These are phyloP conservation scores for Aphanomyces astaci DNA, from an alignment of 352 stramenopile species.

Conservation along the genomic window DNA sequence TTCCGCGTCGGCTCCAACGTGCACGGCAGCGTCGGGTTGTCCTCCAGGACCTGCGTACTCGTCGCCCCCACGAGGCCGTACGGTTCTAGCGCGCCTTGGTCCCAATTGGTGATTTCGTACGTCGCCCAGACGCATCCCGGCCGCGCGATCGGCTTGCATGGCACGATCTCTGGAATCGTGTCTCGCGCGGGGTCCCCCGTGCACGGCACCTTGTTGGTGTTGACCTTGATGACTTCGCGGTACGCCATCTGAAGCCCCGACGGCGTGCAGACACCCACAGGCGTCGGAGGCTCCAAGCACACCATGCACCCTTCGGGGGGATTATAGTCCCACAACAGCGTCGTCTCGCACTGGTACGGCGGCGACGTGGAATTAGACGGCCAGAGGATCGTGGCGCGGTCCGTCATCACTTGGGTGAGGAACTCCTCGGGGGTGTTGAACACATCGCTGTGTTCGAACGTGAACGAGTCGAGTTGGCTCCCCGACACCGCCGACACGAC, in stretches of 20 bases:
- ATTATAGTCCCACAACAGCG: constrained; percentile 1
- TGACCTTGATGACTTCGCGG: background rate
- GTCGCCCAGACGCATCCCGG: background rate
- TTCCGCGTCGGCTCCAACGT: background rate
- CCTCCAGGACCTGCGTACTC: background rate
- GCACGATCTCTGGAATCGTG: background rate
- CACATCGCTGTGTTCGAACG: background rate
- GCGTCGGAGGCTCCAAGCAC: background rate
- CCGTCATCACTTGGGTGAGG: constrained; percentile 4
- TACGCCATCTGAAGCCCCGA: background rate
- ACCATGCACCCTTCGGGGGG: background rate
- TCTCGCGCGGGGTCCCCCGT: background rate
- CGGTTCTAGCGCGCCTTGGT: background rate
- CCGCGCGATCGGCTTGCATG: background rate
- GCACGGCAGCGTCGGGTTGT: background rate
- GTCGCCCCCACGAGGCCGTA: background rate
- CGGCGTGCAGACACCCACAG: background rate
- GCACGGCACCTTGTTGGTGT: background rate
- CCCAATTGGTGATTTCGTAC: background rate
- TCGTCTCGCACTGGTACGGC: constrained; percentile 1
- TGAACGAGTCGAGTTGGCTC: background rate
- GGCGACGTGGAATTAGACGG: background rate
- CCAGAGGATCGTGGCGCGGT: background rate
- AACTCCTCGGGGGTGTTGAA: constrained; percentile 12
- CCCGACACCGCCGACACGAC: background rate